These are phyloP conservation scores for Aspergillus pseudonomiae DNA, from an alignment of 2,329 filamentous ascomycete species.

Conservation along the genomic window DNA sequence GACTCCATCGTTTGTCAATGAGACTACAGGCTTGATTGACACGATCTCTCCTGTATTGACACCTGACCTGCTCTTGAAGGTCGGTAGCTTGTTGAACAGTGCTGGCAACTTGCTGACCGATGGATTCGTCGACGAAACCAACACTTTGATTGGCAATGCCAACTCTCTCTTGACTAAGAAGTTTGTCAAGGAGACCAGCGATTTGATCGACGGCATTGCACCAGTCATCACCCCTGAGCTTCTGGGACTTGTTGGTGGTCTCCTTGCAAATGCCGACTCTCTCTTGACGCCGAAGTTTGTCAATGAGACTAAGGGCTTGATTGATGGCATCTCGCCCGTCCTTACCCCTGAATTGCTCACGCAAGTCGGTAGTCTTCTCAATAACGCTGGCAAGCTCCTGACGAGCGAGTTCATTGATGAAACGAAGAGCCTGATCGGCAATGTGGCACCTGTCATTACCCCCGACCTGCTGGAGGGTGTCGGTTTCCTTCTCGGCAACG, in stretches of 20 bases:
- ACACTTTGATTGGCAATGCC: conserved; percentile 20
- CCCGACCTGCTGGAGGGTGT: conserved; percentile 33
- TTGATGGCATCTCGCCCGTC: conserved; percentile 24
- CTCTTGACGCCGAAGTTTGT: conserved; percentile 28
- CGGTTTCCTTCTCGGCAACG: conserved; percentile 34
- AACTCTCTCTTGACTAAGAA: conserved; percentile 33
- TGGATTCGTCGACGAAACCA: conserved; percentile 21
- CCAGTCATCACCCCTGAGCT: conserved; percentile 13
- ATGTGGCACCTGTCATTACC: conserved; percentile 27
- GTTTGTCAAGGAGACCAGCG: conserved; percentile 21
- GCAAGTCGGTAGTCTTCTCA: conserved; percentile 27
- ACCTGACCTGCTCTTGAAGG: conserved; percentile 24
- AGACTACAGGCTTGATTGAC: conserved; percentile 23
- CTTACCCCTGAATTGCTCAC: conserved; percentile 26
- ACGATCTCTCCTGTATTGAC: conserved; percentile 22
- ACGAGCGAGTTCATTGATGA: conserved; percentile 31
- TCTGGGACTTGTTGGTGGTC: conserved; percentile 15
- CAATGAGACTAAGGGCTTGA: conserved; percentile 26
- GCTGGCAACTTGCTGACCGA: conserved; percentile 29
- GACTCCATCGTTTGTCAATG: conserved; percentile 26
- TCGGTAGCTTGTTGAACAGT: conserved; percentile 24
- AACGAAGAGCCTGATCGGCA: conserved; percentile 24
- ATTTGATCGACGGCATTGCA: conserved; percentile 19
- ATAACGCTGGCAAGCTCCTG: conserved; percentile 30
- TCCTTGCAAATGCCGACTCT: conserved; percentile 22